These are phyloP conservation scores for Juglanconis oblonga DNA, from an alignment of 2,329 filamentous ascomycete species.

Conservation along the genomic window DNA sequence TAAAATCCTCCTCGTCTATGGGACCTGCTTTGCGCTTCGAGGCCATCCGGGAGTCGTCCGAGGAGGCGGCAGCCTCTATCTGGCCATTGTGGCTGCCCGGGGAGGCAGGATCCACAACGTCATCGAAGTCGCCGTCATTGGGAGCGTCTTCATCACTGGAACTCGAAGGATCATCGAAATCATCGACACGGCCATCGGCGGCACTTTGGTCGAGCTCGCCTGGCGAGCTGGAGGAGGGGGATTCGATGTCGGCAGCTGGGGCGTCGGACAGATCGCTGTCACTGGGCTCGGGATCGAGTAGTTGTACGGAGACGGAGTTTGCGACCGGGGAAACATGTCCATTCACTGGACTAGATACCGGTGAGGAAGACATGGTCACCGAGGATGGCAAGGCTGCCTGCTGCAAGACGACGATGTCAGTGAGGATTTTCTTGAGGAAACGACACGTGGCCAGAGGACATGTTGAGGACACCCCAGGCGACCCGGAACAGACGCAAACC, in stretches of 20 bases:
- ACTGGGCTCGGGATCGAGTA: constrained; percentile 49
- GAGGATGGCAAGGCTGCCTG: constrained; percentile 61
- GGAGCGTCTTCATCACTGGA: constrained; percentile 55
- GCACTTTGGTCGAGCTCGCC: constrained; percentile 34
- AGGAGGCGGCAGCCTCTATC: constrained; percentile 57
- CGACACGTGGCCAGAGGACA: constrained; percentile 22
- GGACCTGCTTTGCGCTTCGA: constrained; percentile 67
- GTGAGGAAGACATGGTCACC: constrained; percentile 62
- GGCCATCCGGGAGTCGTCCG: constrained; percentile 65
- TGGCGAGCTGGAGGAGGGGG: constrained; percentile 16
- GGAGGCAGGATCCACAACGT: constrained; percentile 60
- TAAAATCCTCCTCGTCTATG: constrained; percentile 74
- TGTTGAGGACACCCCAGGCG: constrained; percentile 30
- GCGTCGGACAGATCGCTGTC: constrained; percentile 77
- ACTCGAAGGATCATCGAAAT: constrained; percentile 44
- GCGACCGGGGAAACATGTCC: constrained; percentile 59
- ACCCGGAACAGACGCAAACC: constrained; percentile 28
- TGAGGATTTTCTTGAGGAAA: constrained; percentile 34
- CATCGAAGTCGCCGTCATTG: constrained; percentile 69
- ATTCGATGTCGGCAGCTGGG: constrained; percentile 45
- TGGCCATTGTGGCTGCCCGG: constrained; percentile 43
- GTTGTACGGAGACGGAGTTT: constrained; percentile 39
- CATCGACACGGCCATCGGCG: constrained; percentile 32
- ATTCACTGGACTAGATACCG: constrained; percentile 62
- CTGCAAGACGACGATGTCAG: constrained; percentile 51